A percentile compares a stretch with the other conserved stretches of the same genome.
Conservation (phyloP, 768 basidiomycete genomes). For the Dentipellis sp. region DNA sequence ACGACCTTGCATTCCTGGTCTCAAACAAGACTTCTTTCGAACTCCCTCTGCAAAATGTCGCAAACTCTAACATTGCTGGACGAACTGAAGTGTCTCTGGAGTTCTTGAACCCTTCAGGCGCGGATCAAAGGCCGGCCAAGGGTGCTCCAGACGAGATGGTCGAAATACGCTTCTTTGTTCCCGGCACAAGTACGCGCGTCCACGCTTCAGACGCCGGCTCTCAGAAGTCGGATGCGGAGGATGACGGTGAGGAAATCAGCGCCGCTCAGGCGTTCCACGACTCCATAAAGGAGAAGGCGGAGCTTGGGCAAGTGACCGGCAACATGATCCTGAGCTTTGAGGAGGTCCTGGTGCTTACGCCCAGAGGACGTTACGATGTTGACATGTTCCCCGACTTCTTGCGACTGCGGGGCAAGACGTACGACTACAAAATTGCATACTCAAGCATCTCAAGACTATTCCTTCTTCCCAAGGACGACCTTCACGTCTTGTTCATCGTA, state of each 20-base stretch:
- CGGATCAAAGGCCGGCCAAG: conserved; percentile 33
- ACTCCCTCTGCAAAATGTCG: conserved; percentile 75
- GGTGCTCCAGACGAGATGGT: conserved; percentile 73
- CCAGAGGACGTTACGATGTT: conserved; percentile 94
- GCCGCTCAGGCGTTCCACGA: conserved; percentile 98
- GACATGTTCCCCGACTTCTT: conserved; percentile 96
- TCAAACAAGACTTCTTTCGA: conserved; percentile 86
- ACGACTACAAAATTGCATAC: conserved; percentile 97
- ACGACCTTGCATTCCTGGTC: conserved; percentile 86
- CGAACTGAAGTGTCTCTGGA: conserved; percentile 99
- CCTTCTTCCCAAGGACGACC: conserved; percentile 92
- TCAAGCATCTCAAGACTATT: conserved; percentile 81
- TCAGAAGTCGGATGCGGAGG: conserved; percentile 62
- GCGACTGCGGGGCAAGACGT: conserved; percentile 94
- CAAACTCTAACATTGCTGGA: conserved; percentile 96
- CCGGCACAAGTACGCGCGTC: conserved; percentile 55
- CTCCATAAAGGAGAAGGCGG: conserved; percentile 90
- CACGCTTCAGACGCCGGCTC: conserved; percentile 66
- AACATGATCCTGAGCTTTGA: conserved; percentile 92
- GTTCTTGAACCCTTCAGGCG: conserved; percentile 51
- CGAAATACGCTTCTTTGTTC: conserved; percentile 95
- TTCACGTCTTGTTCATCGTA: conserved; percentile 92
- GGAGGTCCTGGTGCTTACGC: conserved; percentile 90
- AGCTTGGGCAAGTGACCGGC: conserved; percentile 85
- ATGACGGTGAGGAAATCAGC: conserved; percentile 69